Evolutionary conservation across 106 monocot genomes (phyloP), one percentile per base, ranked within the genome.

Genomic region (Agapanthus africanus): DNA sequence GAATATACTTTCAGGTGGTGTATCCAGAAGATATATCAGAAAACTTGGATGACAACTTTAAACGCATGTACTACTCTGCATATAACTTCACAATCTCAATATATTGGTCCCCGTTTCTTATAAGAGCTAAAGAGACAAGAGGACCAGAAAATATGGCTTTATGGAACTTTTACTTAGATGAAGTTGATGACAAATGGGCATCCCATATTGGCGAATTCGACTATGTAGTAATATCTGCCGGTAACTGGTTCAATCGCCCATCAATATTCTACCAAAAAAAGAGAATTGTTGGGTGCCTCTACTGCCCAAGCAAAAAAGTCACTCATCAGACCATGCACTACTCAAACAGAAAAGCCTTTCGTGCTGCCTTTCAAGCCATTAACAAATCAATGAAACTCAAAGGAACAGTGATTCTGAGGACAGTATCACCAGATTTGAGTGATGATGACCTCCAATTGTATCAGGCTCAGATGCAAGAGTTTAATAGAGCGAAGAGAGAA

Each of bases 241-340:
- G 86, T 1, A 79, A 87, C 65, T 87, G 87, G 87, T 87, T 82
- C 78, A 78, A 56, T 31, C 70, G 87, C 7, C 83, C 87, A 11
- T 67, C 83, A 11, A 19, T 72, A 14, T 80, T 78, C 72, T 73
- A 69, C 75, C 64, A 71, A 32, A 67, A 69, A 2, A 31, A 59
- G 2, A 37, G 36, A 22, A 44, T 75, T 40, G 22, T 87, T 31
- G 74, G 74, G 18, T 74, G 74, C 66, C 50, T 40, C 19, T 66
- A 74, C 50, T 74, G 74, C 21, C 65, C 50, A 2, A 25, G 30
- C 18, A 25, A 38, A 11, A 74, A 37, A 28, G 40, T 59, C 40
- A 26, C 39, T 16, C 57, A 71, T 2, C 30, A 28, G 27, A 37
- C 34, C 33, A n/a, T 51, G 49, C 64, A 65, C 18, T 73, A 64